Conservation (phyloP, 345 rosid species). For the Anastatica hierochuntica region DNA sequence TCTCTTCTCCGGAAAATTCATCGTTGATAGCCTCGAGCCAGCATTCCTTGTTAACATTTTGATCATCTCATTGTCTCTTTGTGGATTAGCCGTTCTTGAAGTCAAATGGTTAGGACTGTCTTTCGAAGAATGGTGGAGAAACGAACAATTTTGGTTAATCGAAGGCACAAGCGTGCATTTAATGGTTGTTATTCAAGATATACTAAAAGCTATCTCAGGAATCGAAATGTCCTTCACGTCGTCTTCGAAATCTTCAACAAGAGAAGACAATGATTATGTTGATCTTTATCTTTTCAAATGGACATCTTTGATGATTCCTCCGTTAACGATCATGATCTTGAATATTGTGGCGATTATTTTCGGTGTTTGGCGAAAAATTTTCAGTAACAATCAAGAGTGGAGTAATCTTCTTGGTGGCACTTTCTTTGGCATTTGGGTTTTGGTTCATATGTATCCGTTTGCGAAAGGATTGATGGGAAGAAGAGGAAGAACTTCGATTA, state of each 20-base stretch:
- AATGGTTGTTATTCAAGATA: slow-evolving; percentile 74
- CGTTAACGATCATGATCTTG: slow-evolving; percentile 59
- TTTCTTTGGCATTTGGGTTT: slow-evolving; percentile 77
- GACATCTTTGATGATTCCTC: slow-evolving; percentile 72
- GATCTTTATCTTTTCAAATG: slow-evolving; percentile 72
- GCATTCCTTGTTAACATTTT: slow-evolving; percentile 57
- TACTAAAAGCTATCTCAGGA: slow-evolving; percentile 70
- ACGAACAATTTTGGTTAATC: slow-evolving; percentile 86
- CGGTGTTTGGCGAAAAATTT: slow-evolving; percentile 45
- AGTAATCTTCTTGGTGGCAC: slow-evolving; percentile 60
- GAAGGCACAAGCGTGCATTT: slow-evolving; percentile 89
- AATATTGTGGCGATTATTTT: slow-evolving; percentile 66
- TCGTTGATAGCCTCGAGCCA: slow-evolving; percentile 40
- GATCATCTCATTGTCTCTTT: slow-evolving; percentile 46
- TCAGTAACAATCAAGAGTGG: slow-evolving; percentile 44
- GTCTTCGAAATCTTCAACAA: slow-evolving; percentile 48
- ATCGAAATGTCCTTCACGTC: slow-evolving; percentile 68
- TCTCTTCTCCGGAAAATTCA: slow-evolving; percentile 59
- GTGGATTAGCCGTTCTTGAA: slow-evolving; percentile 61
- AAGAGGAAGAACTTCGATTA: slow-evolving; percentile 57
- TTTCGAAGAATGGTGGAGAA: slow-evolving; percentile 90
- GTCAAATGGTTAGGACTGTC: slow-evolving; percentile 70
- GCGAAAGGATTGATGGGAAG: slow-evolving; percentile 80
- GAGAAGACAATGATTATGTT: slow-evolving; percentile 50
- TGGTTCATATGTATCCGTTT: slow-evolving; percentile 74